Conservation (phyloP, 164 flowering plant genomes). For the Brasenia schreberi region DNA sequence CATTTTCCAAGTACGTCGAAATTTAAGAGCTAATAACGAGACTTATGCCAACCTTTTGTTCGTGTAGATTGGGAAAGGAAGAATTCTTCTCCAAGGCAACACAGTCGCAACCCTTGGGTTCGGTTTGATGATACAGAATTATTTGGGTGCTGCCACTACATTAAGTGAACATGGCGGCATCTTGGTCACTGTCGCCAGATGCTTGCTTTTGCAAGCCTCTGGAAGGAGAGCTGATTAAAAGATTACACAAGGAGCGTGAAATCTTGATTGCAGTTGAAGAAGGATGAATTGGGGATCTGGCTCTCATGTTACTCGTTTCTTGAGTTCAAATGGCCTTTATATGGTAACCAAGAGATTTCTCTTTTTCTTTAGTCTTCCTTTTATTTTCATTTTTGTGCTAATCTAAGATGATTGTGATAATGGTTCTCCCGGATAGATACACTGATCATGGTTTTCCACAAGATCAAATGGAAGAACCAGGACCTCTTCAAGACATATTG, state of each 20-base stretch:
- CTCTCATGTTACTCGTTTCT: slow-evolving; percentile 70
- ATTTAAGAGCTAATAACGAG: too few relatives aligned
- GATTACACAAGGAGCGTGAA: slow-evolving; percentile 62
- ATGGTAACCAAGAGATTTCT: slow-evolving; percentile 74
- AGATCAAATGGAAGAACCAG: slow-evolving; percentile 79
- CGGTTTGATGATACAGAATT: slow-evolving; percentile 66
- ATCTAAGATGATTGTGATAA: slow-evolving; percentile 1
- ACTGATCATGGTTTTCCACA: slow-evolving; percentile 80
- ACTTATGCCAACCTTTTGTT: neutral
- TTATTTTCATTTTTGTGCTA: slow-evolving; percentile 1
- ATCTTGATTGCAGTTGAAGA: slow-evolving; percentile 69
- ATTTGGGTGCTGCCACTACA: slow-evolving; percentile 45
- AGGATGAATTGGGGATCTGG: slow-evolving; percentile 90
- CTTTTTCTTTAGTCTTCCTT: neutral
- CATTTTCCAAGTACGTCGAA: too few relatives aligned
- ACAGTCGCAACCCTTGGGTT: slow-evolving; percentile 76
- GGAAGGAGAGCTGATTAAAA: slow-evolving; percentile 55
- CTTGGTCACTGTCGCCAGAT: slow-evolving; percentile 52
- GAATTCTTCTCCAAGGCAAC: slow-evolving; percentile 60
- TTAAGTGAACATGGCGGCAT: slow-evolving; percentile 34
- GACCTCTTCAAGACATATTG: slow-evolving; percentile 64
- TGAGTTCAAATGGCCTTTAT: slow-evolving; percentile 56
- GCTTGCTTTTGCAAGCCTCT: slow-evolving; percentile 92
- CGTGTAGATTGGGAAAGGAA: slow-evolving; percentile 75
- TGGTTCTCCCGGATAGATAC: slow-evolving; percentile 54